phyloP scores from a whole-genome alignment of 768 basidiomycete genomes.

The Trametes villosa region DNA sequence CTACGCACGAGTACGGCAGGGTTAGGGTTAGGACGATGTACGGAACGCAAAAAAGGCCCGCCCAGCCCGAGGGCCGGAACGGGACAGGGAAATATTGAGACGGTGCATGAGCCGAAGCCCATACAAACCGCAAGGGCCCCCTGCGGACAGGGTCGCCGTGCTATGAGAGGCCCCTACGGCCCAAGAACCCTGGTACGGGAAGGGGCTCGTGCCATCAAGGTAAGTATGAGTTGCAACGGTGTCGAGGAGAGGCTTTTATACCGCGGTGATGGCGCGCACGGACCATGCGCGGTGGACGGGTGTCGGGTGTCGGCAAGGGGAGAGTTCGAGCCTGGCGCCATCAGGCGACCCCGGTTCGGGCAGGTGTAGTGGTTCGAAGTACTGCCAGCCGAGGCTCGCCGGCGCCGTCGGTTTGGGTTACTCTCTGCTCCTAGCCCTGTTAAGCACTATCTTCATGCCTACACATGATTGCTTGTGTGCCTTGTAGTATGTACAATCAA shows the following conservation, averaged over 20 bases:
- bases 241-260: conserved; percentile 11
- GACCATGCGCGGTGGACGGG: conserved; percentile 17
- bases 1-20: no score
- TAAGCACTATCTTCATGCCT: no score
- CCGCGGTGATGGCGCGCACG: conserved; percentile 13
- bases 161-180: conserved; percentile 46
- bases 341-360: no score
- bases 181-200: conserved; percentile 41
- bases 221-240: conserved; percentile 34
- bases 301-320: no score
- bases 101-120: conserved; percentile 42
- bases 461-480: no score
- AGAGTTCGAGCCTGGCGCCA: no score
- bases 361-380: no score
- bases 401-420: no score
- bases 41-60: conserved; percentile 19
- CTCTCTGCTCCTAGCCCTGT: no score
- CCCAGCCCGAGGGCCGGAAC: conserved; percentile 29
- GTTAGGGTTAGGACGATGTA: conserved; percentile 23
- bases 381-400: no score
- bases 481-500: no score
- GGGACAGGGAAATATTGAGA: conserved; percentile 30
- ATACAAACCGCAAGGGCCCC: conserved; percentile 48
- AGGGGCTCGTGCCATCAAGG: no score
- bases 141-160: conserved; percentile 60